Conservation (phyloP, 2,329 filamentous ascomycete species). For the Keithomyces neogunnii region DNA sequence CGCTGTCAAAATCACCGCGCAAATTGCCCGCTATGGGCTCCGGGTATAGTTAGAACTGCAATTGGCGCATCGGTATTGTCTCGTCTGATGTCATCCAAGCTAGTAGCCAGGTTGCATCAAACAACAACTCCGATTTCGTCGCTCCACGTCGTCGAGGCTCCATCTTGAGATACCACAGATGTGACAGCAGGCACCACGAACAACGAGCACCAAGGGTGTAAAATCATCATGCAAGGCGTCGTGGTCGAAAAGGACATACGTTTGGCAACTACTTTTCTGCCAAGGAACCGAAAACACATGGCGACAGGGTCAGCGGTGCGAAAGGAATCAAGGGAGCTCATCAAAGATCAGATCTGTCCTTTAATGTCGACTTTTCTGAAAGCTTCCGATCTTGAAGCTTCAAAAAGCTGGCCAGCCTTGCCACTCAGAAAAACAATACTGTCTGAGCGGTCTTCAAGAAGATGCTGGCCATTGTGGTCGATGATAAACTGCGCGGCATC, state of each 20-base stretch:
- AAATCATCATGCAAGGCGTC: neutral
- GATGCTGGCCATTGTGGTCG: slow-evolving; percentile 64
- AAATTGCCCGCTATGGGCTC: neutral
- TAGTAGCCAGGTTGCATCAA: neutral
- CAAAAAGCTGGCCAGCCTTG: slow-evolving; percentile 67
- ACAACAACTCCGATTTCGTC: neutral
- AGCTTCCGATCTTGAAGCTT: slow-evolving; percentile 61
- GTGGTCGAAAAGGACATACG: neutral
- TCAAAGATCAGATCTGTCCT: slow-evolving; percentile 68
- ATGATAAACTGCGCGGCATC: slow-evolving; percentile 88
- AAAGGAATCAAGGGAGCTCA: neutral
- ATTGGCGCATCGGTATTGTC: neutral
- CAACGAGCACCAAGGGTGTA: neutral
- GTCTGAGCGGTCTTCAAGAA: slow-evolving; percentile 70
- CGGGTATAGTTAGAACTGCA: neutral
- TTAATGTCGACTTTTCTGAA: slow-evolving; percentile 93
- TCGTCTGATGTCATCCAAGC: neutral
- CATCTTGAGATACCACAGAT: neutral
- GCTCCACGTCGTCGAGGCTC: neutral
- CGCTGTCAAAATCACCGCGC: neutral
- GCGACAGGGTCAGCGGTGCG: neutral
- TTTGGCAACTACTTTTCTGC: neutral
- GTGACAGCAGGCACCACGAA: neutral
- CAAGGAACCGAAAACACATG: neutral
- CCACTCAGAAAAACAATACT: slow-evolving; percentile 65